Conservation (phyloP, 2,329 filamentous ascomycete genomes). For the Teratosphaeria zuluensis region DNA sequence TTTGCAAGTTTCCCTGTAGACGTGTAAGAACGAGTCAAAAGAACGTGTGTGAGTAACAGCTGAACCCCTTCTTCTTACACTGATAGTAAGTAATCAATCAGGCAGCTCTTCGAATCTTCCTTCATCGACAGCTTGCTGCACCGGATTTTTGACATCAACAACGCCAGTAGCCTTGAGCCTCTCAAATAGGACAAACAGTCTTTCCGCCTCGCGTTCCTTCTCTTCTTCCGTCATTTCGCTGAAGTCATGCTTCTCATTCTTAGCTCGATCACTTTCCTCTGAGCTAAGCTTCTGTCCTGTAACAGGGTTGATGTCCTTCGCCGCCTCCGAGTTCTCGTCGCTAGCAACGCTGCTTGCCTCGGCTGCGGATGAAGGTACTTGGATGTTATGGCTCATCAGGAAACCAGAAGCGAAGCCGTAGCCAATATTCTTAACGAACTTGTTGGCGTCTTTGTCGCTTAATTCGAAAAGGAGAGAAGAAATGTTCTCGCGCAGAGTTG, state of each 20-base stretch:
- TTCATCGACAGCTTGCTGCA: constrained; percentile 57
- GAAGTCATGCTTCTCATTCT: constrained; percentile 52
- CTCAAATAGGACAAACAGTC: constrained; percentile 83
- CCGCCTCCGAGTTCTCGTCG: constrained; percentile 17
- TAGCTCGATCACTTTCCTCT: constrained; percentile 10
- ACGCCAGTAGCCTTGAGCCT: constrained; percentile 65
- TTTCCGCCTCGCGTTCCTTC: constrained; percentile 84
- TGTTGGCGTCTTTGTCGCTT: constrained; percentile 67
- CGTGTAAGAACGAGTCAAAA: too few relatives aligned
- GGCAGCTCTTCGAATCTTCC: constrained; percentile 61
- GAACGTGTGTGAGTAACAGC: not conserved
- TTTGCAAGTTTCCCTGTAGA: too few relatives aligned
- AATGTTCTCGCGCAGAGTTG: constrained; percentile 63
- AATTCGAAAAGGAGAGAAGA: constrained; percentile 78
- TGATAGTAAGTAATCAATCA: constrained; percentile 1
- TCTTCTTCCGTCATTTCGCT: constrained; percentile 82
- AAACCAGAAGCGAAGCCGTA: constrained; percentile 92
- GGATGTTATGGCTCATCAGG: constrained; percentile 72
- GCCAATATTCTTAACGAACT: constrained; percentile 82
- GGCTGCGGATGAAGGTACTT: constrained; percentile 58
- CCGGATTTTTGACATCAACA: constrained; percentile 68
- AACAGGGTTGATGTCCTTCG: constrained; percentile 60
- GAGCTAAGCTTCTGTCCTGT: constrained; percentile 61
- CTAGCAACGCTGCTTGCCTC: constrained; percentile 40
- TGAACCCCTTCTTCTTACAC: not conserved